phyloP scores from a whole-genome alignment of 768 basidiomycete species.

The Hirschioporus abietinus region DNA sequence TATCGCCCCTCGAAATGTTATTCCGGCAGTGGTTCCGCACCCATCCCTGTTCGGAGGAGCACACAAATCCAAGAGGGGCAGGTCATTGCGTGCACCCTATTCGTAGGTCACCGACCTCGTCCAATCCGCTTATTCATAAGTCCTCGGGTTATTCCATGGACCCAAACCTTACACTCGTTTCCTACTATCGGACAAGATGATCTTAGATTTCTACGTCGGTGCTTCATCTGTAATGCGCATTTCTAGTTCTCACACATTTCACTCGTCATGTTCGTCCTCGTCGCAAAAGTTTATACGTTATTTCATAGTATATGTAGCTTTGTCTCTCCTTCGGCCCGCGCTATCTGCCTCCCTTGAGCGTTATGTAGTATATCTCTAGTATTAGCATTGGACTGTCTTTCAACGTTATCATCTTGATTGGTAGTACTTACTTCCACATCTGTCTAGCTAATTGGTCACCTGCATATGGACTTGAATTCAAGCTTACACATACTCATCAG shows the following conservation, averaged over 20 bases:
- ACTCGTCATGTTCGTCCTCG: not conserved
- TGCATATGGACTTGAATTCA: not conserved
- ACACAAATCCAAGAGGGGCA: not conserved
- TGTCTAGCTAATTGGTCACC: not conserved
- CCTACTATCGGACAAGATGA: not conserved
- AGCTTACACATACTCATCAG: not conserved
- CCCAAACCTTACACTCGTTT: not conserved
- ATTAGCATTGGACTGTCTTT: not conserved
- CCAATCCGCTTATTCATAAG: not conserved
- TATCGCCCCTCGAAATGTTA: not conserved
- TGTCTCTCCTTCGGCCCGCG: not conserved
- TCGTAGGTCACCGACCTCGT: not conserved
- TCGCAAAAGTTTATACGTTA: not conserved
- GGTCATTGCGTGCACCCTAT: not conserved
- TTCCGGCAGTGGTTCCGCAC: not conserved
- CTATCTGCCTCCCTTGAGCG: not conserved
- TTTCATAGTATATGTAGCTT: conserved; percentile 1
- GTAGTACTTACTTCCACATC: not conserved
- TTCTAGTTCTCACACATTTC: not conserved
- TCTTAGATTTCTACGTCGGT: not conserved
- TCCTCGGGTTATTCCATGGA: not conserved
- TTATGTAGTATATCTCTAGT: not conserved
- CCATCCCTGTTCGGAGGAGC: not conserved
- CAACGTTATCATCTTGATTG: not conserved
- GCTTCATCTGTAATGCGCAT: not conserved